Conservation (phyloP, 495 filamentous ascomycete species). For the Penicillium soppii region DNA sequence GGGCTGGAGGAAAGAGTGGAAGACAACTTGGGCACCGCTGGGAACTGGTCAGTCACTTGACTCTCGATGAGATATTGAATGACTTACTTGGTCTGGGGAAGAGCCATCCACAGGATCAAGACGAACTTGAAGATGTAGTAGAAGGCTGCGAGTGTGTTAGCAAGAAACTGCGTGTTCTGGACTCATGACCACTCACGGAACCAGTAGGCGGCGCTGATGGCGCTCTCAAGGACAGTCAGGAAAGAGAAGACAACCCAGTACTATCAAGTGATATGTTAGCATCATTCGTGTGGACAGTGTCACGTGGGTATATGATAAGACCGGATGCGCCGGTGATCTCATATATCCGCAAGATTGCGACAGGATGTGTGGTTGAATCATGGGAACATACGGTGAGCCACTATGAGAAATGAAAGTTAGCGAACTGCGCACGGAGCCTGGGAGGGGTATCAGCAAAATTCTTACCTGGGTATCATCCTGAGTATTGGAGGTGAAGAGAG, state of each 20-base stretch:
- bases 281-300: slow-evolving; percentile 14
- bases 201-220: slow-evolving; percentile 95
- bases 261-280: slow-evolving; percentile 43
- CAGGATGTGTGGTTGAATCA: slow-evolving; percentile 11
- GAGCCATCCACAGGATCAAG: slow-evolving; percentile 93
- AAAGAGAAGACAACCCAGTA: slow-evolving; percentile 98
- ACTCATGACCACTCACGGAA: slow-evolving; percentile 63
- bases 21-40: slow-evolving; percentile 94
- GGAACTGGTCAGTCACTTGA: slow-evolving; percentile 21
- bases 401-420: slow-evolving; percentile 31
- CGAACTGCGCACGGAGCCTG: background rate
- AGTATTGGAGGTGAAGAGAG: slow-evolving; percentile 79
- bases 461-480: slow-evolving; percentile 87
- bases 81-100: slow-evolving; percentile 86
- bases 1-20: slow-evolving; percentile 92
- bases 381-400: slow-evolving; percentile 65
- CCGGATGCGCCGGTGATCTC: slow-evolving; percentile 6
- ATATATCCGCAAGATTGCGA: slow-evolving; percentile 9
- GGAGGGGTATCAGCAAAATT: slow-evolving; percentile 14
- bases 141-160: slow-evolving; percentile 60
- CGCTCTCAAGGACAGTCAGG: slow-evolving; percentile 90
- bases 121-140: slow-evolving; percentile 99
- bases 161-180: background rate
- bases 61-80: background rate
- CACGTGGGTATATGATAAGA: slow-evolving; percentile 22